Percentiles rank a stretch among this genome's conserved stretches.
phyloP scores from a whole-genome alignment of 2,329 filamentous ascomycete species.

The Zasmidium angulare region DNA sequence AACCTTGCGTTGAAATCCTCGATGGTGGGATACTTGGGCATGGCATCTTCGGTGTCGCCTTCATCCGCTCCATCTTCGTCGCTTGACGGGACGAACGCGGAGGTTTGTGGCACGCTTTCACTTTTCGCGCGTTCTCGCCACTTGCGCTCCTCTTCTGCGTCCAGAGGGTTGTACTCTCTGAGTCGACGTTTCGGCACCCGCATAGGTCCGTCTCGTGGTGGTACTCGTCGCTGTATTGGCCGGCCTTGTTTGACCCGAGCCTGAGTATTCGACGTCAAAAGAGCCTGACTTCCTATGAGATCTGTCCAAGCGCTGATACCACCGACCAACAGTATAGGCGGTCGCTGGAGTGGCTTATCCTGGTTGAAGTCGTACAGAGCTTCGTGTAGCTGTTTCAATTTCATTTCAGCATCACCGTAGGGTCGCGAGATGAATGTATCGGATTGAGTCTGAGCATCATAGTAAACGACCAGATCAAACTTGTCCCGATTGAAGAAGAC shows the following conservation, averaged over 20 bases:
- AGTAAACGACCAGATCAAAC: conserved; percentile 87
- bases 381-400: conserved; percentile 72
- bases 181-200: conserved; percentile 57
- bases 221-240: conserved; percentile 53
- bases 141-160: conserved; percentile 74
- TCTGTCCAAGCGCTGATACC: conserved; percentile 86
- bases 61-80: conserved; percentile 50
- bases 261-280: conserved; percentile 58
- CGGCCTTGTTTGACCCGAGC: conserved; percentile 49
- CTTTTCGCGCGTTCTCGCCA: conserved; percentile 77
- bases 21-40: conserved; percentile 42
- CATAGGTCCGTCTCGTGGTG: conserved; percentile 46
- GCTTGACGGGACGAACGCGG: conserved; percentile 35
- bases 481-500: conserved; percentile 71
- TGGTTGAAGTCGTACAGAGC: conserved; percentile 83
- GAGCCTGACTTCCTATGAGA: conserved; percentile 69
- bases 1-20: conserved; percentile 84
- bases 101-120: conserved; percentile 54
- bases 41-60: conserved; percentile 23
- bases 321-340: conserved; percentile 75
- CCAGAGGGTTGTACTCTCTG: conserved; percentile 68
- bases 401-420: conserved; percentile 41
- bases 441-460: conserved; percentile 69
- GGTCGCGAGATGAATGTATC: conserved; percentile 56
- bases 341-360: conserved; percentile 68